A percentile compares a stretch with the other conserved stretches of the same genome.
Evolutionary conservation across 148 eudicot species (phyloP).

Genomic region (Silene uniflora): DNA sequence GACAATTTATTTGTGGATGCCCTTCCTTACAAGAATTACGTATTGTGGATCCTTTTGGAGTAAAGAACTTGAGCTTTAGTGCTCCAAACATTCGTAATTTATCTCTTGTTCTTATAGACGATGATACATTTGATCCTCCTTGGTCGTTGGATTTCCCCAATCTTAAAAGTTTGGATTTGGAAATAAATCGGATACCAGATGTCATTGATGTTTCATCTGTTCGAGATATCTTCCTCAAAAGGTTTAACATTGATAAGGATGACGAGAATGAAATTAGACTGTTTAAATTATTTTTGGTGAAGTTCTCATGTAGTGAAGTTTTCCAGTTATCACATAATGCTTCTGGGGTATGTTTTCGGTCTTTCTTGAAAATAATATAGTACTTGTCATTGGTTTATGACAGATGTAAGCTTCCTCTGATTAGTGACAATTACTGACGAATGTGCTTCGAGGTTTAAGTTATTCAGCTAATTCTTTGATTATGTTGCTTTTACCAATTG

Average conservation of each 20-base stretch:
- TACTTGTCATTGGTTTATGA: no score
- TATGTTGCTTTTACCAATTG: no score
- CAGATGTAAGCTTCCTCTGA: no score
- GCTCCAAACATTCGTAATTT: neutral
- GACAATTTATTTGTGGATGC: neutral
- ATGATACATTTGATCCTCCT: neutral
- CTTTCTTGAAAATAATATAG: neutral
- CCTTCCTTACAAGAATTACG: slow-evolving; percentile 6
- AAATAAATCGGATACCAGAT: neutral
- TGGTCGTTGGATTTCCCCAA: neutral
- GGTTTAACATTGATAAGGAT: no score
- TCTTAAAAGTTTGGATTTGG: neutral
- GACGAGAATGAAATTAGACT: no score
- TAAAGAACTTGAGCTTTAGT: neutral
- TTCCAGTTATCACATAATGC: neutral
- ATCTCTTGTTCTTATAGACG: neutral
- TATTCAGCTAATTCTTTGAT: no score
- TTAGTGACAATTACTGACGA: no score
- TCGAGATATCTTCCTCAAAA: neutral
- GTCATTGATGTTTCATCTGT: neutral
- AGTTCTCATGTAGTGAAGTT: neutral
- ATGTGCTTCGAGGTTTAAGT: no score
- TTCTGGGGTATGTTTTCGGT: neutral
- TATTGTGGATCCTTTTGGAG: neutral
- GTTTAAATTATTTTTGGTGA: neutral